Evolutionary conservation across 169 alveolate species (phyloP).

Genomic region (Eimeria brunetti): DNA sequence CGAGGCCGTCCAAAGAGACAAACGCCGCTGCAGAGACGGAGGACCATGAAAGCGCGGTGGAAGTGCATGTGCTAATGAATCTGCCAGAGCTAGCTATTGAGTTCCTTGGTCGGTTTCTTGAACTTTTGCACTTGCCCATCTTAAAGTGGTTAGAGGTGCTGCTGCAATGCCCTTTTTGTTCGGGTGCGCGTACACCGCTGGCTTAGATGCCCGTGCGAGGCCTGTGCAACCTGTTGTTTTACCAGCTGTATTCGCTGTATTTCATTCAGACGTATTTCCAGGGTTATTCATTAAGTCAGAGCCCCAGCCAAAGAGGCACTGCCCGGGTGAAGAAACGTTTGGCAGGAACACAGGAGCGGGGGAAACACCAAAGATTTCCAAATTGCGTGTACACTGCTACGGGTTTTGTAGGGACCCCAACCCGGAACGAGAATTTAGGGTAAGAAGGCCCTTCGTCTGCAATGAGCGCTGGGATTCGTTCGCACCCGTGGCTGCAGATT

Average conservation of each 20-base stretch:
- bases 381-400: conserved; percentile 80
- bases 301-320: conserved; percentile 45
- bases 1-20: not conserved
- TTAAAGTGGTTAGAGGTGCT: not conserved
- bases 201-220: not conserved
- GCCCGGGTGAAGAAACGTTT: not conserved
- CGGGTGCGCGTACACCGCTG: not conserved
- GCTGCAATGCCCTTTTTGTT: not conserved
- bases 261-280: conserved; percentile 64
- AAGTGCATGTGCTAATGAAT: conserved; percentile 93
- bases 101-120: conserved; percentile 87
- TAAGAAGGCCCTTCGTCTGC: not conserved
- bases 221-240: not conserved
- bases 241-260: not conserved
- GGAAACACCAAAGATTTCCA: not conserved
- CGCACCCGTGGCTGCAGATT: not conserved
- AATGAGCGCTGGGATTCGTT: not conserved
- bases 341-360: conserved; percentile 1
- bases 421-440: conserved; percentile 72
- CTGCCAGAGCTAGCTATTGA: conserved; percentile 93
- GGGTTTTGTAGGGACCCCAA: conserved; percentile 72
- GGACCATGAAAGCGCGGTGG: conserved; percentile 77
- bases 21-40: not conserved
- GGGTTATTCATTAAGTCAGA: conserved; percentile 38
- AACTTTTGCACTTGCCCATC: not conserved